Base-by-base conservation (phyloP, 179 eudicot genomes). In the Silene coronaria region DNA sequence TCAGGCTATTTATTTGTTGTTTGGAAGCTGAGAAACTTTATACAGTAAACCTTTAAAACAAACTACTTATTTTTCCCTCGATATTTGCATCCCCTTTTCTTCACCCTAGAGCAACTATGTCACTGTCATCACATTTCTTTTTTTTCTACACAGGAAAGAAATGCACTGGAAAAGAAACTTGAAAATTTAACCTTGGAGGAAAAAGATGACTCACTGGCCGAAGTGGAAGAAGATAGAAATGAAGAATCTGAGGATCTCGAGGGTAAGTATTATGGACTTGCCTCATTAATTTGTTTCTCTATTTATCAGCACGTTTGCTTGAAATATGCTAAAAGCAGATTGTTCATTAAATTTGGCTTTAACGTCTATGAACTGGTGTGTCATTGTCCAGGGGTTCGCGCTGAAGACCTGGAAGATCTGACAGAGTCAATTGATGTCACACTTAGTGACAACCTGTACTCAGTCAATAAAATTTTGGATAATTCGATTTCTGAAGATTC, bases 101-200 rank as follows among this genome's bases (percentile, higher is more conserved):
- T 21, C 53, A 34, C 14, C n/a, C 13, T 21, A 23, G 4, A 67
- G 10, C 23, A 67, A 34, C 17, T 38, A 42, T 23, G 16, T 38
- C 72, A 45, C 8, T 28, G 45, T 71, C 64, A 1, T 71, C 17
- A 53, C 8, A 28, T 7, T 59, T 4, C 10, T 21, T 19, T 4
- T 57, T 23, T 32, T 72, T 0, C 1, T 22, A 34, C 6, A 72
- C 76, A 81, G 81, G 74, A 45, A 13, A 5, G 34, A 46, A 61
- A 58, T 67, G 13, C 23, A 26, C 42, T 82, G 71, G 67, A 55
- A 28, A 67, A 60, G 34, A 36, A 57, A 67, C 32, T 82, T 77
- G 82, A 61, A 12, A 75, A 21, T 2, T 53, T 82, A 75, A 72
- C 72, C 10, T 67, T 82, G 74, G 65, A 72, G 21, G 85, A 79